Evolutionary conservation across 1,284 basidiomycete species (phyloP), one percentile per base, ranked within the genome.

Genomic region (Malassezia caprae): DNA sequence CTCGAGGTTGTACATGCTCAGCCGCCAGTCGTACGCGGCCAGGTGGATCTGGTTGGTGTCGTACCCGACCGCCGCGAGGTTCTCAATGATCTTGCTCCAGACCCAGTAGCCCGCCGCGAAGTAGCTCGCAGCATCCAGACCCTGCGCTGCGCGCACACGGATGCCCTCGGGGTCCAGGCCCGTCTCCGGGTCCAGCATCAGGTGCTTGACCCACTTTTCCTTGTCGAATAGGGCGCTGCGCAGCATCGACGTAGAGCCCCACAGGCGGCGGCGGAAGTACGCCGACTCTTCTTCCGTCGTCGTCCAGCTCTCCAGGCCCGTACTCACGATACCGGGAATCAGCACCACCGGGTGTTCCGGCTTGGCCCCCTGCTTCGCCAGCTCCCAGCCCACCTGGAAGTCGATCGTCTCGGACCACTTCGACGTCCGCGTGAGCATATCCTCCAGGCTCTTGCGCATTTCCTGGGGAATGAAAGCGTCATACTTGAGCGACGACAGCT

Each of bases 81-180:
- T 96, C 75, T 96, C 85, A 11, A 96, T 84, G 51, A 96, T 87
- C 76, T 71, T 78, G 57, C 65, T 86, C 90, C 90, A 96, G 60
- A 94, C 84, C 90, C 90, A 94, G 75, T 90, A 96, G 4, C 89
- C 78, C 61, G 69, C 64, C 15, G 96, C 85, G 71, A 96, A 94
- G 67, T 83, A 88, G 63, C 85, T 88, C 6, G 89, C 88, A 2
- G 88, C 88, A 44, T 75, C 71, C 34, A 75, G 61, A 0, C 80
- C 91, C 75, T 96, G 88, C 0, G 88, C 90, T 8, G 91, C 88
- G 31, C 93, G 81, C 42, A 96, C 83, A 74, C 90, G 93, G 57
- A 84, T 83, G n/a, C 84, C 87, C 0, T 83, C 82, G 0, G 89
- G 88, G 71, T 99, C 93, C 5, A 98, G 79, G 0, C 93, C 94